Evolutionary conservation across 371 early-diverging fungal genomes (phyloP), one percentile per base, ranked within the genome.

Genomic region (Syncephalastrum monosporum): DNA sequence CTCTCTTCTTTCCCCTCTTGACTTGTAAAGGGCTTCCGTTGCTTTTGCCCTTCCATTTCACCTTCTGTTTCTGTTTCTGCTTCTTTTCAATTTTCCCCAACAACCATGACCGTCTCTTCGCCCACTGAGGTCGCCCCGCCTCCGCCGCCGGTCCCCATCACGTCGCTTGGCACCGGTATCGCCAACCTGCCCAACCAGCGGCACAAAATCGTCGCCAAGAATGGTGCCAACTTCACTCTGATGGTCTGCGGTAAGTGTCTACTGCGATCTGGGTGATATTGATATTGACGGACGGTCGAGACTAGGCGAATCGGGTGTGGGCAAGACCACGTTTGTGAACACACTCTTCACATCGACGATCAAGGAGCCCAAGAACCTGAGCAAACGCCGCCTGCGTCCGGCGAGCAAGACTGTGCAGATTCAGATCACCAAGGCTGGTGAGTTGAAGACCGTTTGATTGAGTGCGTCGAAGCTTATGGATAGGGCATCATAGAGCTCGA

Each of bases 111-210:
- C 33, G 56, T 60, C 16, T 45, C 55, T 27, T 73, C 74, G 27
- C 74, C 71, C 17, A 67, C 60, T 44, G 69, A 69, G 55, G 65
- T 63, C 16, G 65, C 65, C 12, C 65, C 66, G 55, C 72, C 57
- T 46, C 68, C 71, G 47, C 63, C 69, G 38, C 71, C 82, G 56
- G 67, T 72, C n/a, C 75, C 82, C 38, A 72, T 81, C 65, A 68
- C 82, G 53, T 72, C 82, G 42, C 69, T 71, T 42, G 90, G 89
- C 63, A 92, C 98, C 62, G 99, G 99, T 59, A 94, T 99, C 63
- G 95, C 97, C 71, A 96, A 97, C 82, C 82, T 99, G 62, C 99
- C 99, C 49, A 98, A 99, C 83, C 98, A 98, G 77, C 82, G 91
- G 56, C 97, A 97, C 74, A 91, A 93, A 80, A 96, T 94, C 77